Conservation (phyloP, 208 protist species). For the Acanthamoeba comandoni region DNA sequence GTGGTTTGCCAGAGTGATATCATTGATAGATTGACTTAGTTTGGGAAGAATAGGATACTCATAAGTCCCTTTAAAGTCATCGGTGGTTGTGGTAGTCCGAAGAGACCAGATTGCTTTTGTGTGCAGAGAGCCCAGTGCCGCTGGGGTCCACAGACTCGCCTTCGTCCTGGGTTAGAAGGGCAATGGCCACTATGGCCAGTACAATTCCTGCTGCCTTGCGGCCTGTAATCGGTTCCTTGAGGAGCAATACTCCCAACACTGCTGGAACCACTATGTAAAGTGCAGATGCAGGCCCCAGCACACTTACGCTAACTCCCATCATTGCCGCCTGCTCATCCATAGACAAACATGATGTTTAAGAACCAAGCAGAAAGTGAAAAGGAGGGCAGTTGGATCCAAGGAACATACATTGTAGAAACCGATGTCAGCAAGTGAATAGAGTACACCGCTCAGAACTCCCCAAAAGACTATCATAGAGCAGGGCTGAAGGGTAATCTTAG, state of each 20-base stretch:
- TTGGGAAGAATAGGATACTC: no score
- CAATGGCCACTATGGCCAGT: background rate
- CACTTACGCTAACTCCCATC: constrained; percentile 65
- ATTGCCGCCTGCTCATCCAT: no score
- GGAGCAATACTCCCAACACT: constrained; percentile 19
- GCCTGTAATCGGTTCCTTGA: background rate
- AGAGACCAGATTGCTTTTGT: no score
- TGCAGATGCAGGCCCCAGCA: constrained; percentile 19
- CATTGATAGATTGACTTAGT: no score
- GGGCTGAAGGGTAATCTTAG: constrained; percentile 12
- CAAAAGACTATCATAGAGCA: background rate
- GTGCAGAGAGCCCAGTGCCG: no score
- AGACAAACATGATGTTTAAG: background rate
- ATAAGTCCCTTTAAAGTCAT: no score
- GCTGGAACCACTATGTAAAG: constrained; percentile 60
- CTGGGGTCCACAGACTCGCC: no score
- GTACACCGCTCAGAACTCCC: constrained; percentile 7
- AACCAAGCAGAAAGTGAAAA: no score
- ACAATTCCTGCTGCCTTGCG: constrained; percentile 6
- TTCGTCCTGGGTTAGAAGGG: constrained; percentile 18
- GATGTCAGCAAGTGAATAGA: constrained; percentile 51
- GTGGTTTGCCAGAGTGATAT: no score
- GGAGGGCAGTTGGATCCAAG: no score
- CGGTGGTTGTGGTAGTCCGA: no score
- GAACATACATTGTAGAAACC: constrained; percentile 56